Conservation (phyloP, 495 filamentous ascomycete genomes). For the Aspergillus bertholletiae region DNA sequence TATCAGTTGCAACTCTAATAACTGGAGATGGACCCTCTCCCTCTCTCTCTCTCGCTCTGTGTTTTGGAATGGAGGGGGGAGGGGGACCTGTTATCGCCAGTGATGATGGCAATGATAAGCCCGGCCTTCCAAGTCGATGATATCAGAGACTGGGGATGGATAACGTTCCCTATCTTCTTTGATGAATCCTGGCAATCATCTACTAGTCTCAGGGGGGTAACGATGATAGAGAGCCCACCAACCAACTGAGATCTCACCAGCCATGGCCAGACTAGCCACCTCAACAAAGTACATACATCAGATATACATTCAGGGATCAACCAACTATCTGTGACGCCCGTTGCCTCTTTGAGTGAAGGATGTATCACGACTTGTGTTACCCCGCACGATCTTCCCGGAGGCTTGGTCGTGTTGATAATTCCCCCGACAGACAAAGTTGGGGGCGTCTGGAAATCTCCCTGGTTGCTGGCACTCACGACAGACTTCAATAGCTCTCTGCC, state of each 20-base stretch:
- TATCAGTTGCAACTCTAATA: background rate
- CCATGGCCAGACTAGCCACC: too few species aligned
- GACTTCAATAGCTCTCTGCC: too few species aligned
- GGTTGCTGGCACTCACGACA: too few species aligned
- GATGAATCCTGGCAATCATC: background rate
- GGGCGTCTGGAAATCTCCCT: too few species aligned
- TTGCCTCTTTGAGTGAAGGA: background rate
- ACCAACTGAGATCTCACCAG: too few species aligned
- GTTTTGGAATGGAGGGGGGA: too few species aligned
- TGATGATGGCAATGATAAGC: background rate
- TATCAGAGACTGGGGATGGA: background rate
- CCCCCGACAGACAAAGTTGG: background rate
- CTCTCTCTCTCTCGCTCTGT: too few species aligned
- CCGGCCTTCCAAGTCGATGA: background rate
- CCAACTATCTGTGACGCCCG: too few species aligned
- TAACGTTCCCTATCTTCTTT: background rate
- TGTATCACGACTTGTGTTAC: background rate
- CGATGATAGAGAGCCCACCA: background rate
- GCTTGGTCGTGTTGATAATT: background rate
- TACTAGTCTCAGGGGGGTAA: background rate
- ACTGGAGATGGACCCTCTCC: background rate
- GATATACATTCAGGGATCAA: too few species aligned
- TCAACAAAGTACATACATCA: too few species aligned
- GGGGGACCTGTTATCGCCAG: background rate
- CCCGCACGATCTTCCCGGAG: background rate